Base-by-base conservation (phyloP, 495 filamentous ascomycete species). In the Lophiostoma macrostomum region DNA sequence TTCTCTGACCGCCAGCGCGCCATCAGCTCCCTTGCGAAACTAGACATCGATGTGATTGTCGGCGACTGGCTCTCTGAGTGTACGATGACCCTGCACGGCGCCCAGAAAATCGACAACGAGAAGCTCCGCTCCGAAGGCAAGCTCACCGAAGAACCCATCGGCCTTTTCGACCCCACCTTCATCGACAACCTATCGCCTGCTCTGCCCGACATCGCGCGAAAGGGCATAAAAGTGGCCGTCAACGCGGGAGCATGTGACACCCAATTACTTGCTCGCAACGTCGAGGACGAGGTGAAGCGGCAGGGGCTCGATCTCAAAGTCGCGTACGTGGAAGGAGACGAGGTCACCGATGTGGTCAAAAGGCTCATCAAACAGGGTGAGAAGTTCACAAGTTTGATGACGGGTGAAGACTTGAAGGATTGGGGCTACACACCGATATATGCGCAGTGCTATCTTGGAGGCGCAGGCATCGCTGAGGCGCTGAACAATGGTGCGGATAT, bases 401-500 rank as follows among this genome's bases (percentile, higher is more conserved):
- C 42, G 1, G 41, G 52, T 25, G 30, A 50, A 27, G 45, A 42
- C 18, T 25, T 51, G 16, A 50, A 50, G 23, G 52, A 56, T 23
- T 56, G 52, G 52, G 52, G 52, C n/a, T 48, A 48, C 18, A 48
- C 31, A 31, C 50, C 61, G 13, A 38, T 48, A 14, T 56, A 56
- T 19, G 18, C 52, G 22, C 52, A 53, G 44, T 47, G 42, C 56
- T 62, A 82, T 57, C 71, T 82, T 0, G 79, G 79, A 6, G 74
- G 71, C 10, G 57, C 71, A 4, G 78, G 74, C 0, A 76, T 82
- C 31, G 73, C 70, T 0, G 69, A 67, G 8, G 79, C 73, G 14
- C 56, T 82, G 1, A 63, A 69, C 19, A 64, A 71, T 11, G 79
- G 79, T 11, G 76, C 76, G 0, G 77, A 81, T 40, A 80, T 82